Conservation (phyloP, 495 filamentous ascomycete species). For the Podospora conica region DNA sequence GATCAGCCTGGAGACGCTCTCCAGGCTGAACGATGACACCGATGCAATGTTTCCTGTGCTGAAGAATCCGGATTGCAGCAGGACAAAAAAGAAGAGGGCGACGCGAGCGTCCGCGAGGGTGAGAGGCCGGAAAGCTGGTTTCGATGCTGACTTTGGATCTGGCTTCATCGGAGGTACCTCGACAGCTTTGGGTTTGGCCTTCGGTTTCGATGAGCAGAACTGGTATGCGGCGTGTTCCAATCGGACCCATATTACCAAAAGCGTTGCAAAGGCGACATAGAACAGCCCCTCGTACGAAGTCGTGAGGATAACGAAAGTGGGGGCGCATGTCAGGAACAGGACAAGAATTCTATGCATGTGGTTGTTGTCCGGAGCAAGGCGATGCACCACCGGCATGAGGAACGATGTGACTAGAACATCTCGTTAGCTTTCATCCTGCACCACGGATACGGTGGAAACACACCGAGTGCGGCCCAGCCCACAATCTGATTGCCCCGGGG, state of each 20-base stretch:
- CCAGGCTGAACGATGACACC: slow-evolving; percentile 88
- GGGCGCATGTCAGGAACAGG: slow-evolving; percentile 89
- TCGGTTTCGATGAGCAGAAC: slow-evolving; percentile 28
- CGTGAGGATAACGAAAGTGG: slow-evolving; percentile 90
- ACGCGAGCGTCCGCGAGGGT: slow-evolving; percentile 77
- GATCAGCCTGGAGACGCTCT: slow-evolving; percentile 84
- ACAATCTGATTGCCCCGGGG: slow-evolving; percentile 82
- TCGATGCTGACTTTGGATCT: slow-evolving; percentile 18
- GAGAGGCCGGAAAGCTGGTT: slow-evolving; percentile 58
- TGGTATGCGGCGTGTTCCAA: slow-evolving; percentile 76
- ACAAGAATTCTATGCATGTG: slow-evolving; percentile 86
- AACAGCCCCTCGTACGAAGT: slow-evolving; percentile 98
- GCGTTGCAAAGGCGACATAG: slow-evolving; percentile 81
- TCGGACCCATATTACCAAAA: slow-evolving; percentile 82
- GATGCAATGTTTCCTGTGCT: slow-evolving; percentile 95
- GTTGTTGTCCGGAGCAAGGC: slow-evolving; percentile 73
- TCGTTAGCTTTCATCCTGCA: slow-evolving; percentile 9
- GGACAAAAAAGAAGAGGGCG: slow-evolving; percentile 87
- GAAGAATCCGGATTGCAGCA: slow-evolving; percentile 96
- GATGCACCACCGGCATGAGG: slow-evolving; percentile 72
- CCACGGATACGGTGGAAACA: slow-evolving; percentile 19
- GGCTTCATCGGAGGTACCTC: slow-evolving; percentile 30
- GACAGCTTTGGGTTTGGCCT: slow-evolving; percentile 13
- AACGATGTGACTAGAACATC: slow-evolving; percentile 59
- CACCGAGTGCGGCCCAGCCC: slow-evolving; percentile 80